Evolutionary conservation across 2,329 filamentous ascomycete genomes (phyloP).

Genomic region (Trichoderma aggressivum): DNA sequence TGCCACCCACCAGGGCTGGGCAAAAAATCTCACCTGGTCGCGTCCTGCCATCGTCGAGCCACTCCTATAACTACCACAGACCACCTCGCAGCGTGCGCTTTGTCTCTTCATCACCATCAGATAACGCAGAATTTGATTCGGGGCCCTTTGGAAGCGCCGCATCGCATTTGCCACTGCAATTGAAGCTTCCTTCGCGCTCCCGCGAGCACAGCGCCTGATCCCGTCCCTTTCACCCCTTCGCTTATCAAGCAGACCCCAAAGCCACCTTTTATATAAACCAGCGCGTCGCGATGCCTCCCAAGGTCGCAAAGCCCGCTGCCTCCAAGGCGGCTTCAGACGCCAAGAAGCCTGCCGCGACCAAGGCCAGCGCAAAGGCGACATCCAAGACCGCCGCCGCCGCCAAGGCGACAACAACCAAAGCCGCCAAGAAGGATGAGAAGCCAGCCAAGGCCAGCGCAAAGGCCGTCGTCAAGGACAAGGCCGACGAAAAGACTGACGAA

Average conservation of each 20-base stretch:
- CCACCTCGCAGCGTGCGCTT: constrained; percentile 5
- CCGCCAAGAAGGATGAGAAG: constrained; percentile 23
- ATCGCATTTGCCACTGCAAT: background rate
- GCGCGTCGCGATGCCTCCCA: constrained; percentile 32
- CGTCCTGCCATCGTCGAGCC: constrained; percentile 17
- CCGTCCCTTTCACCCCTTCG: background rate
- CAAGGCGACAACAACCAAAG: constrained; percentile 30
- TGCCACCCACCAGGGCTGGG: constrained; percentile 15
- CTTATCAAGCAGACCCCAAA: constrained; percentile 2
- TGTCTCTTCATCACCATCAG: background rate
- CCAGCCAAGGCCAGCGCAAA: constrained; percentile 23
- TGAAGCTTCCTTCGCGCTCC: background rate
- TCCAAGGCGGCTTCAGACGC: constrained; percentile 26
- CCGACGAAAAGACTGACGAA: constrained; percentile 25
- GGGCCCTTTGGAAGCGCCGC: background rate
- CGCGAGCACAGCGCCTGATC: background rate
- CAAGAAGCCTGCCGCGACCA: constrained; percentile 26
- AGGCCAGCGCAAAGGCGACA: constrained; percentile 13
- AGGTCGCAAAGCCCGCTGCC: constrained; percentile 23
- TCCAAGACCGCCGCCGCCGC: constrained; percentile 22
- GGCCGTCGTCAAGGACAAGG: constrained; percentile 22
- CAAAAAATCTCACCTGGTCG: constrained; percentile 21
- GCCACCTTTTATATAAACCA: background rate
- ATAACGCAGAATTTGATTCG: background rate
- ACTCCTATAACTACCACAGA: constrained; percentile 16